Evolutionary conservation across 352 stramenopile species (phyloP).

Genomic region (Stramenopiles sp.): DNA sequence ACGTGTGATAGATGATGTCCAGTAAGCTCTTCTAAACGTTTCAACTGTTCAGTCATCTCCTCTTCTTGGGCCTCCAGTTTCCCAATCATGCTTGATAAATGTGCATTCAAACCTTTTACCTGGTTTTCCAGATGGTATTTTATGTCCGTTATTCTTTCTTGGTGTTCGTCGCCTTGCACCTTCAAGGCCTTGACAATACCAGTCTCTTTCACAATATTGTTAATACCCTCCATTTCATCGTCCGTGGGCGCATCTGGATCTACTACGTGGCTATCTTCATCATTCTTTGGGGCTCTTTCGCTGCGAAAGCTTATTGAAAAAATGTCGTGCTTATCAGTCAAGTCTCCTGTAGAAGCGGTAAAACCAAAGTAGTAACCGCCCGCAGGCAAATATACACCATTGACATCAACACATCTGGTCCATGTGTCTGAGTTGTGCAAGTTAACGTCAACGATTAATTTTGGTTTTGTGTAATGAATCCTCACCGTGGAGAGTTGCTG

Average conservation of each 20-base stretch:
- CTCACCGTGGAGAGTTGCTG: neutral
- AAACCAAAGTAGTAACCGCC: neutral
- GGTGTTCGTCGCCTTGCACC: neutral
- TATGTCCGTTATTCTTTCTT: neutral
- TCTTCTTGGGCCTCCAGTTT: neutral
- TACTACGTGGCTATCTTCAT: neutral
- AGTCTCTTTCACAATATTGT: conserved; percentile 2
- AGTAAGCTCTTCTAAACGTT: neutral
- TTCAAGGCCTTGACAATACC: neutral
- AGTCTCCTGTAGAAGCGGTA: neutral
- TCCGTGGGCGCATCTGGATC: neutral
- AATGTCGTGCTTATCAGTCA: neutral
- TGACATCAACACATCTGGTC: neutral
- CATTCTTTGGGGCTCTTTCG: neutral
- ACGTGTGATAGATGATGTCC: neutral
- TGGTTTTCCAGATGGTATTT: conserved; percentile 1
- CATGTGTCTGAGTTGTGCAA: neutral
- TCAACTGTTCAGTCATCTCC: neutral
- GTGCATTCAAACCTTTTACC: neutral
- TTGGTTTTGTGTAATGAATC: neutral
- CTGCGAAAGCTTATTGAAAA: neutral
- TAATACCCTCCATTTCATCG: neutral
- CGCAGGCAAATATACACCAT: neutral
- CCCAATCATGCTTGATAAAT: neutral
- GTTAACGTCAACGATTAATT: neutral